Evolutionary conservation across 1,139 yeast genomes (phyloP), one percentile per base, ranked within the genome.

Genomic region (Casaregolazyma suthepensis): DNA sequence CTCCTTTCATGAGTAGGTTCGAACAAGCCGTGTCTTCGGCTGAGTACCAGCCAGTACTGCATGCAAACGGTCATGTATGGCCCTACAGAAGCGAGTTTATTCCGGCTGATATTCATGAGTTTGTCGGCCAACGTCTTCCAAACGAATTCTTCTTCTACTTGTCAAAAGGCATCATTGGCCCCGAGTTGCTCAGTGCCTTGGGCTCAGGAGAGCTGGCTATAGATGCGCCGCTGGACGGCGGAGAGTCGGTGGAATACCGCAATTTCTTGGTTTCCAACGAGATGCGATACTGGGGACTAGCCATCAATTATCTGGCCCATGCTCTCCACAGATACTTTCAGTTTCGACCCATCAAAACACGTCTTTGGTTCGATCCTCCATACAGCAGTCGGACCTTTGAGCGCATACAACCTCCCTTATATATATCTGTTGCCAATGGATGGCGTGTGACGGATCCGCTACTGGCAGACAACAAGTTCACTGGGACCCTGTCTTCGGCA

Each of bases 241-340:
- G 85, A 0, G 69, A 63, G 19, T 77, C 82, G 45, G 75, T 75
- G 29, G 77, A 83, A 47, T 89, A 85, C 68, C 81, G 80, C 54
- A 70, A 70, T 22, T 74, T 87, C 58, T 75, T 87, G 31, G 72
- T 71, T 45, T 71, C 72, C 35, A 76, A 81, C 48, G 73, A 75
- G 43, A 19, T 44, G 18, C 77, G 78, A 20, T 62, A 75, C 23
- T 79, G 84, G 57, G 84, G 85, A 55, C 75, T 78, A 58, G 83
- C 84, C 54, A 74, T 87, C 58, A 85, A 85, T 60, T 73, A 88
- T 53, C 68, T 91, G 31, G 83, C 95, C 15, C 85, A 82, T 61
- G 78, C 85, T 31, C 76, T 91, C 61, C 86, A 90, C 55, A 81
- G 98, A 65, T 93, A 88, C 68, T 90, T 84, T 67, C 97, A 91